Percentiles rank a stretch among this genome's conserved stretches.
These are phyloP conservation scores for slime mould (Dictyostelium discoideum) DNA, from an alignment of 78 protist species.

Conservation along the genomic window dicty_2.7 NC_007090.3:3011001-3011500, in stretches of 20 bases:
- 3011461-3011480: no score
- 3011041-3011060: constrained; percentile 19
- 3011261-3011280: neutral
- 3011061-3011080: constrained; percentile 13
- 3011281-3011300: constrained; percentile 9
- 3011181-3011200: neutral
- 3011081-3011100: neutral
- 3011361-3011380: constrained; percentile 57
- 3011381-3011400: constrained; percentile 37
- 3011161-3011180: constrained; percentile 23
- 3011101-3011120: constrained; percentile 44
- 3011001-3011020: no score
- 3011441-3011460: no score
- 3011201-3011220: neutral
- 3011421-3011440: no score
- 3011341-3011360: constrained; percentile 24
- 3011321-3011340: constrained; percentile 41
- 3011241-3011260: constrained; percentile 13
- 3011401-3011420: constrained; percentile 10
- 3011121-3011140: constrained; percentile 1
- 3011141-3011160: neutral
- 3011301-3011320: constrained; percentile 18
- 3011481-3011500: neutral
- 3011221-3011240: neutral
- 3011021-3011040: neutral